Conservation (phyloP, 371 early-diverging fungal genomes). For the Phascolomyces articulosus region DNA sequence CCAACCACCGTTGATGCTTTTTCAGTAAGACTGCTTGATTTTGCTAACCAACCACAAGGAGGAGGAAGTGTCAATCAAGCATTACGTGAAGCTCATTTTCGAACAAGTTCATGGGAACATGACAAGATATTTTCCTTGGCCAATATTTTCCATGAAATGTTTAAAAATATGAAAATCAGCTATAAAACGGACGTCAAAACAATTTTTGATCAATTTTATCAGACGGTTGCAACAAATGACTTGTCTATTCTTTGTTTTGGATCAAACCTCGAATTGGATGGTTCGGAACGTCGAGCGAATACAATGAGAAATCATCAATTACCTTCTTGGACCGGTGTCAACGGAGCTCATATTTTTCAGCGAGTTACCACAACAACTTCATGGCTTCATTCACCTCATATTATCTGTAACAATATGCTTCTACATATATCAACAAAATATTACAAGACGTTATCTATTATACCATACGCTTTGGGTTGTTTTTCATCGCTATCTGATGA, state of each 20-base stretch:
- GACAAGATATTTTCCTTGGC: not conserved
- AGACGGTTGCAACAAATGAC: not conserved
- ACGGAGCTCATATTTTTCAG: not conserved
- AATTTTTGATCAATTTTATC: not conserved
- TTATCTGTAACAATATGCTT: too few relatives aligned
- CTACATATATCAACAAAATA: too few relatives aligned
- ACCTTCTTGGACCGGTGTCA: not conserved
- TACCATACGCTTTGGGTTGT: too few relatives aligned
- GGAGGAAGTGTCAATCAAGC: not conserved
- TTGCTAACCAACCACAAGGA: not conserved
- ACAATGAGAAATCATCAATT: not conserved
- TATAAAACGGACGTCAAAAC: not conserved
- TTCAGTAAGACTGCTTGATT: not conserved
- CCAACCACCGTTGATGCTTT: not conserved
- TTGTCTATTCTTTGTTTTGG: not conserved
- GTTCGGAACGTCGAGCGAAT: not conserved
- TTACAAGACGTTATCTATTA: too few relatives aligned
- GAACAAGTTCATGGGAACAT: slow-evolving; percentile 54
- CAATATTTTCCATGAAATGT: not conserved
- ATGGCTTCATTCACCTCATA: too few relatives aligned
- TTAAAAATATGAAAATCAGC: not conserved
- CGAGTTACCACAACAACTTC: too few relatives aligned
- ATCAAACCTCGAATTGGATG: not conserved
- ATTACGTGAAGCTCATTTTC: slow-evolving; percentile 81
- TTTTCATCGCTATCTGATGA: too few relatives aligned